Percentiles rank a stretch among this genome's conserved stretches.
Evolutionary conservation across 345 rosid species (phyloP).

Genomic region (Eutrema heterophyllum): DNA sequence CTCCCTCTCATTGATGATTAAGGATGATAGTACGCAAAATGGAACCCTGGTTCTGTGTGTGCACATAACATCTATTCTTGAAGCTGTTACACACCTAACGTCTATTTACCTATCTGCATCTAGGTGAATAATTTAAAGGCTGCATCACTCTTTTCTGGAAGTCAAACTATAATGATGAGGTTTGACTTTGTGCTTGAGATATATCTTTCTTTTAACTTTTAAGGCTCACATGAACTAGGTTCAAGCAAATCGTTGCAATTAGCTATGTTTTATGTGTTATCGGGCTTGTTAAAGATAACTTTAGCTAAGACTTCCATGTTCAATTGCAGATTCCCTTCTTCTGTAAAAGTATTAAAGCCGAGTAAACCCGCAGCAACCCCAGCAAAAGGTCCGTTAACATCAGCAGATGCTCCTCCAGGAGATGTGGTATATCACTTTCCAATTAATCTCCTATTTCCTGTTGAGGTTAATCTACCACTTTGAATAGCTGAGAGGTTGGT

Average conservation of each 20-base stretch:
- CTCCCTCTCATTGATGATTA: background rate
- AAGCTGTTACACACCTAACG: background rate
- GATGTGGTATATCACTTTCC: conserved; percentile 56
- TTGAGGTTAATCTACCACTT: background rate
- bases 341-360: conserved; percentile 49
- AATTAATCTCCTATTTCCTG: background rate
- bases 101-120: conserved; percentile 13
- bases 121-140: conserved; percentile 84
- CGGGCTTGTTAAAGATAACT: conserved; percentile 1
- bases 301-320: background rate
- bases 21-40: background rate
- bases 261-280: background rate
- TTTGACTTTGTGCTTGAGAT: conserved; percentile 22
- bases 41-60: conserved; percentile 6
- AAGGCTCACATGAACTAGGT: background rate
- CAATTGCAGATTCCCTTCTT: conserved; percentile 65
- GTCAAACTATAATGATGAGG: conserved; percentile 63
- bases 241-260: background rate
- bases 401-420: conserved; percentile 37
- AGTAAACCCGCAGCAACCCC: conserved; percentile 57
- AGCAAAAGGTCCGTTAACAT: conserved; percentile 55
- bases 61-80: background rate
- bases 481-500: conserved; percentile 1
- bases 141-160: conserved; percentile 43
- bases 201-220: conserved; percentile 17